These are phyloP conservation scores for Orbilia javanica DNA, from an alignment of 2,329 filamentous ascomycete species.

Conservation along the genomic window DNA sequence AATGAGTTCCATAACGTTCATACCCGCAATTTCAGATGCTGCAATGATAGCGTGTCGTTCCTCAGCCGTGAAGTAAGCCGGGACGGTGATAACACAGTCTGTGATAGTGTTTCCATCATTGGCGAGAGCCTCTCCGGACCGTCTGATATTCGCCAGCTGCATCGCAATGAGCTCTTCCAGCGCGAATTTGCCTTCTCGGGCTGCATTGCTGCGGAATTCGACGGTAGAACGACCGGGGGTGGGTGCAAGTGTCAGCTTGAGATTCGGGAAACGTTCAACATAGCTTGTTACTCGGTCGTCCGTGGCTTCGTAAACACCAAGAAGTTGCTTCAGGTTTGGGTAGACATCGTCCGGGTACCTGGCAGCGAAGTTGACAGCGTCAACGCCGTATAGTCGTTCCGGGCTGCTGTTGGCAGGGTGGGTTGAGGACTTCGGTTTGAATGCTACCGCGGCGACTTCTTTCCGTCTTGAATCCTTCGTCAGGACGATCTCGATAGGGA, in stretches of 20 bases:
- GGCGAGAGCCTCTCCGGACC: constrained; percentile 86
- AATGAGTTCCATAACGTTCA: constrained; percentile 86
- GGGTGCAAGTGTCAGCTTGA: constrained; percentile 70
- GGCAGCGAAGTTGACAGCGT: constrained; percentile 86
- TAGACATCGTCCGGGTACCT: constrained; percentile 94
- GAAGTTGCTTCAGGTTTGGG: constrained; percentile 88
- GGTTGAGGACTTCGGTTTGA: constrained; percentile 79
- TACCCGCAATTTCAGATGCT: constrained; percentile 86
- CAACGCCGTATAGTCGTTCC: constrained; percentile 90
- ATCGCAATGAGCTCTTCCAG: constrained; percentile 96
- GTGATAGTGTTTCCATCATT: constrained; percentile 79
- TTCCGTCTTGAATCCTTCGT: constrained; percentile 98
- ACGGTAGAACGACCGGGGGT: constrained; percentile 74
- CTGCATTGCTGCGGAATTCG: constrained; percentile 80
- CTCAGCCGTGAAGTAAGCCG: constrained; percentile 87
- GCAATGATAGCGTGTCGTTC: constrained; percentile 88
- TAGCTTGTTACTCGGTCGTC: constrained; percentile 77
- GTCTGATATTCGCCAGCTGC: constrained; percentile 91
- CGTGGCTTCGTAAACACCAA: constrained; percentile 75
- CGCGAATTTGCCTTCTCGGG: constrained; percentile 72
- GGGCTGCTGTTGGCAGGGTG: constrained; percentile 78
- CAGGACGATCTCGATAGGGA: constrained; percentile 95
- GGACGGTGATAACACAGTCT: constrained; percentile 88
- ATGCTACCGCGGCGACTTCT: constrained; percentile 88
- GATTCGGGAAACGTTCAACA: constrained; percentile 79